Conservation (phyloP, 257 asterid species). For the Solanum arcanum region DNA sequence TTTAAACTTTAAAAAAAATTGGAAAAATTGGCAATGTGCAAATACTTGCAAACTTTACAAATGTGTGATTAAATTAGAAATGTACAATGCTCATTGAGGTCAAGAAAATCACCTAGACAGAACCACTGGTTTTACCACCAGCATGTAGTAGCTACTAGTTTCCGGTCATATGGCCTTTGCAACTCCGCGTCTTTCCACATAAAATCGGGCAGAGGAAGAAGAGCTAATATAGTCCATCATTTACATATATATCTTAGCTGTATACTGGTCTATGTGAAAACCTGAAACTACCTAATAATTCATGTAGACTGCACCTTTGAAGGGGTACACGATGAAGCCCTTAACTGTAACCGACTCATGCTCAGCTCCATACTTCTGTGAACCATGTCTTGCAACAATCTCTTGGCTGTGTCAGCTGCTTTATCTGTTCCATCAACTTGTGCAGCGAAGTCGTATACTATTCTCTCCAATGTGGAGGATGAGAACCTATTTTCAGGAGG, state of each 20-base stretch:
- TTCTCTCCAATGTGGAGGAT: slow-evolving; percentile 58
- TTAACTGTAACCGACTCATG: slow-evolving; percentile 19
- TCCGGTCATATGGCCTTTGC: background rate
- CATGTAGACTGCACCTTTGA: slow-evolving; percentile 10
- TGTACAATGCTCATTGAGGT: slow-evolving; percentile 15
- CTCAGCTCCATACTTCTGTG: slow-evolving; percentile 59
- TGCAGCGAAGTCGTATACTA: slow-evolving; percentile 63
- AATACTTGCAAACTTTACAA: slow-evolving; percentile 10
- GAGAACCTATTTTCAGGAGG: slow-evolving; percentile 39
- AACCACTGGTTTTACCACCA: background rate
- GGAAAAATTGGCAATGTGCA: slow-evolving; percentile 6
- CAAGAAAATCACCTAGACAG: slow-evolving; percentile 12
- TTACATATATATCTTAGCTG: background rate
- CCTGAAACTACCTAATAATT: background rate
- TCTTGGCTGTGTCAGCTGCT: slow-evolving; percentile 78
- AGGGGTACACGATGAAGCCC: slow-evolving; percentile 25
- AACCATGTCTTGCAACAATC: slow-evolving; percentile 55
- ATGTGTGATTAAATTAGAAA: slow-evolving; percentile 2
- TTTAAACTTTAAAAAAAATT: too few species aligned
- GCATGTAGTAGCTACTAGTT: background rate
- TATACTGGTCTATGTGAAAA: background rate
- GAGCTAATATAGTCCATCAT: background rate
- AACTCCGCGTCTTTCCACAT: background rate
- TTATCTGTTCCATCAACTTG: slow-evolving; percentile 56
- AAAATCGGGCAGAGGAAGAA: background rate